Evolutionary conservation across 768 basidiomycete genomes (phyloP).

Genomic region (Filobasidium floriforme): DNA sequence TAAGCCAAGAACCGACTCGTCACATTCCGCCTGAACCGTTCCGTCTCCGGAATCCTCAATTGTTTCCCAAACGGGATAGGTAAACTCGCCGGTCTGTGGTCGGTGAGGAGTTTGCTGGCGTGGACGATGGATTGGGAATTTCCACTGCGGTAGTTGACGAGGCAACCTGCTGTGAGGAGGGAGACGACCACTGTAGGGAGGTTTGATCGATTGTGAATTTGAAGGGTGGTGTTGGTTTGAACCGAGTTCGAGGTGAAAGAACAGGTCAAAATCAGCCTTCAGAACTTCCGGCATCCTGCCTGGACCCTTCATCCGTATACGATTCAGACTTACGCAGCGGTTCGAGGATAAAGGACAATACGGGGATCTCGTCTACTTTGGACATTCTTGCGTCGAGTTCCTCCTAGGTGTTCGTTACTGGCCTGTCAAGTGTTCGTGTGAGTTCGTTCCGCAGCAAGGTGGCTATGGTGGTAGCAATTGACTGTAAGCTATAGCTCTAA

Average conservation of each 20-base stretch:
- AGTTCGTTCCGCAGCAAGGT: no score
- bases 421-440: no score
- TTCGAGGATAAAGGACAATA: constrained; percentile 34
- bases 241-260: neutral
- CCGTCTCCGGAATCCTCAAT: constrained; percentile 29
- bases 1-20: constrained; percentile 29
- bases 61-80: constrained; percentile 16
- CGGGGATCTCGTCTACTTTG: constrained; percentile 33
- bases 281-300: neutral
- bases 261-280: neutral
- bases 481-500: no score
- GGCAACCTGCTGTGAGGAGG: constrained; percentile 31
- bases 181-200: constrained; percentile 28
- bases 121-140: constrained; percentile 28
- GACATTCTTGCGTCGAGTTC: constrained; percentile 24
- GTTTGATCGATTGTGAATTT: neutral
- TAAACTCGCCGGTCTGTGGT: constrained; percentile 5
- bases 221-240: neutral
- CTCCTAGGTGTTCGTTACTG: no score
- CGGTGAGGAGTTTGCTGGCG: constrained; percentile 19
- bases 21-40: constrained; percentile 29
- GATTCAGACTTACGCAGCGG: constrained; percentile 30
- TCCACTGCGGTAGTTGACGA: constrained; percentile 27
- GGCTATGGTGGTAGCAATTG: no score
- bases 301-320: neutral